These are phyloP conservation scores for Corylus heterophylla DNA, from an alignment of 306 rosid genomes.

Conservation along the genomic window DNA sequence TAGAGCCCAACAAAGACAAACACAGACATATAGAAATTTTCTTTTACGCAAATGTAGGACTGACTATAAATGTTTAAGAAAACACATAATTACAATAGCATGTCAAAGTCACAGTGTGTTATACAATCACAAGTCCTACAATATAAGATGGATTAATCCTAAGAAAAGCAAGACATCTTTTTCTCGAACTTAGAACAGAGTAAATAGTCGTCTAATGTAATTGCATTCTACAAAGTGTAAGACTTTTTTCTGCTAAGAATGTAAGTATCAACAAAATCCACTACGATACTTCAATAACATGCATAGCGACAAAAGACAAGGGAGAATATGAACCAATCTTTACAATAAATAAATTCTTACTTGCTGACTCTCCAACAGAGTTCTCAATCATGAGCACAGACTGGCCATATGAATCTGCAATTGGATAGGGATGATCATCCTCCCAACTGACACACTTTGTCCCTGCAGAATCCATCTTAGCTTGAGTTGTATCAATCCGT, in stretches of 20 bases:
- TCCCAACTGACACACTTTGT: conserved; percentile 73
- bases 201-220: not conserved
- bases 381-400: conserved; percentile 49
- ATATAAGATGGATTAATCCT: not conserved
- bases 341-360: conserved; percentile 33
- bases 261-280: not conserved
- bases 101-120: not conserved
- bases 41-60: not conserved
- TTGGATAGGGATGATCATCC: conserved; percentile 60
- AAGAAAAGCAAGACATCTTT: not conserved
- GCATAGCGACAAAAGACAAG: conserved; percentile 5
- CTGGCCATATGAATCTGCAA: conserved; percentile 64
- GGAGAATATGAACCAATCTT: conserved; percentile 13
- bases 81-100: not conserved
- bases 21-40: not conserved
- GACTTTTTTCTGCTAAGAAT: conserved; percentile 5
- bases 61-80: not conserved
- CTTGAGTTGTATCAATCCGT: conserved; percentile 72
- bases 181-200: not conserved
- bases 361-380: conserved; percentile 42
- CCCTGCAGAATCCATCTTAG: conserved; percentile 58
- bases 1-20: not conserved
- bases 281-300: not conserved
- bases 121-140: not conserved
- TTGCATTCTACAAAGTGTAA: conserved; percentile 13